A percentile compares a stretch with the other conserved stretches of the same genome.
phyloP scores from a whole-genome alignment of 73 alveolate species.

The Strombidium stylifer region DNA sequence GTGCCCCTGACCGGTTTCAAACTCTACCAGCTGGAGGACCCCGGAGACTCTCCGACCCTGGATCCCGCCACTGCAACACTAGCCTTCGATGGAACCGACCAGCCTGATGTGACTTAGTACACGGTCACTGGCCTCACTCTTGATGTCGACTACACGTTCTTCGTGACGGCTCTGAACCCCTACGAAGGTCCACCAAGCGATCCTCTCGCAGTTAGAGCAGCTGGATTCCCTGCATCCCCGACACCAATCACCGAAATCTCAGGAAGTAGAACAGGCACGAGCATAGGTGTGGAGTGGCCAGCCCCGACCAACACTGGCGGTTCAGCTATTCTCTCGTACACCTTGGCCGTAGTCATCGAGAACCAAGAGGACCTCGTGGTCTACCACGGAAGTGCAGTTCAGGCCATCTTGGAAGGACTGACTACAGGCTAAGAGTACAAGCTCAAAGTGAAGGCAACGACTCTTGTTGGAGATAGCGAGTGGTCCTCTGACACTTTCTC shows the following conservation, averaged over 20 bases:
- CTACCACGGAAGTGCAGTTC: constrained; percentile 42
- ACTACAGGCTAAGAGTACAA: constrained; percentile 46
- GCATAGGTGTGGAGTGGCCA: constrained; percentile 56
- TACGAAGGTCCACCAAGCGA: constrained; percentile 38
- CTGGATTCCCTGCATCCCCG: constrained; percentile 60
- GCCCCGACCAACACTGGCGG: constrained; percentile 67
- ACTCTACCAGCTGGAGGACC: constrained; percentile 23
- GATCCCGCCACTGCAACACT: too few species aligned
- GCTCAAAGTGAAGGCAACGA: constrained; percentile 56
- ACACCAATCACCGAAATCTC: constrained; percentile 55
- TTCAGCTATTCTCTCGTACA: constrained; percentile 57
- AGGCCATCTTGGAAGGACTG: constrained; percentile 46
- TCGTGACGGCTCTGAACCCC: constrained; percentile 55
- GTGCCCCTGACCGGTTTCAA: constrained; percentile 64
- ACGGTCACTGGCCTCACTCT: constrained; percentile 27
- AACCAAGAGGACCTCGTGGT: constrained; percentile 46
- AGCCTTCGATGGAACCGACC: constrained; percentile 40
- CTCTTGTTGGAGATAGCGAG: constrained; percentile 62
- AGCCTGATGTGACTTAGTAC: constrained; percentile 16
- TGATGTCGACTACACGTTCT: constrained; percentile 46
- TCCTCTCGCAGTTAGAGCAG: constrained; percentile 49
- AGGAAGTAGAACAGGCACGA: constrained; percentile 26
- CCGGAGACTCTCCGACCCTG: too few species aligned
- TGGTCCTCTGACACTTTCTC: constrained; percentile 25
- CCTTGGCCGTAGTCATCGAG: constrained; percentile 40